Evolutionary conservation across 805 yeast species (phyloP), one percentile per base, ranked within the genome.

Genomic region (Saturnispora zaruensis): DNA sequence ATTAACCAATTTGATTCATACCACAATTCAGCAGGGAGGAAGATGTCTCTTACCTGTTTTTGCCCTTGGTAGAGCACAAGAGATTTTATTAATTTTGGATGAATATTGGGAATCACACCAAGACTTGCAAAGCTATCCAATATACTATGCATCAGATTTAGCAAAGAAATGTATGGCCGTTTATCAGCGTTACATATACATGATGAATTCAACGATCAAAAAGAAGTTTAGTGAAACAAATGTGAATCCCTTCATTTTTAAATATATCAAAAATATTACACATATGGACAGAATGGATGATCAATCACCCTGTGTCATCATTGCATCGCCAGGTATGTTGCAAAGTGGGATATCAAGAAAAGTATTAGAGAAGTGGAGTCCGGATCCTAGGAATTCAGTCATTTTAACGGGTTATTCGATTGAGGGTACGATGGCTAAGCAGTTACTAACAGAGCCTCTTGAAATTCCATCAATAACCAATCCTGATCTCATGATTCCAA

Each of bases 261-360:
- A 87, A 63, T 85, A 79, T 61, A 82, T 93, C 54, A 83, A 84
- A 56, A 85, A 86, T 57, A 76, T 93, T 44, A 80, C 85, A 53
- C 83, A 81, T 55, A 69, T 90, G 49, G 96, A 90, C 50, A 78
- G 79, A 55, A 84, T 93, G 62, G 95, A 89, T 59, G 99, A 93
- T 65, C 76, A 88, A 57, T 96, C 96, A 0, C 96, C 99, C 4
- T 88, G 96, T 57, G 98, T 93, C 20, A 90, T 93, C 67, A 78
- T 93, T 33, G 99, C 99, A 0, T 81, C 95, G 42, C 99, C 99
- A 0, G 99, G 99, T 64, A 93, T 93, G 99, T 72, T 93, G 23
- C 99, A 91, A 65, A 90, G 86, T 63, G 99, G 99, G 54, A 82
- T 90, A 3, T 88, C 97, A 0, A 75, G 99, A 58, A 93, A 86